phyloP scores from a whole-genome alignment of 352 stramenopile species.

The Pythium insidiosum region DNA sequence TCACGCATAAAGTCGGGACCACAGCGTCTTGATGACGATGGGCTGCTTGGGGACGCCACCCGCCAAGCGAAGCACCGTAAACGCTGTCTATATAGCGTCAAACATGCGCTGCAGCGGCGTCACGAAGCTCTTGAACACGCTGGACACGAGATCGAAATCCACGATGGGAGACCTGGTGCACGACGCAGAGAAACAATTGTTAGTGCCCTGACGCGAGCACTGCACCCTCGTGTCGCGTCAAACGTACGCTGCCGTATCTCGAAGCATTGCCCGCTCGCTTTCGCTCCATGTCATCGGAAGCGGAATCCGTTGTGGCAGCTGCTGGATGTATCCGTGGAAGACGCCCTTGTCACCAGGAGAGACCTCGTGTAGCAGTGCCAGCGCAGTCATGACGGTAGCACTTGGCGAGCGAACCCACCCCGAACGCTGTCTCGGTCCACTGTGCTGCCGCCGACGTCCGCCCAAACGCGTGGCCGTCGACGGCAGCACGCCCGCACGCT shows the following conservation, averaged over 20 bases:
- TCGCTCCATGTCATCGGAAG: conserved; percentile 41
- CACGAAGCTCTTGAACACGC: too few relatives aligned
- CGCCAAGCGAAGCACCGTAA: conserved; percentile 61
- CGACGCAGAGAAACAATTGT: too few relatives aligned
- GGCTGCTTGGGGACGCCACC: conserved; percentile 59
- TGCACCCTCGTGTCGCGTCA: too few relatives aligned
- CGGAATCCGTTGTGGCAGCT: conserved; percentile 36
- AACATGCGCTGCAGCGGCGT: too few relatives aligned
- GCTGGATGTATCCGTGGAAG: conserved; percentile 51
- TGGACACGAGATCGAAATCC: too few relatives aligned
- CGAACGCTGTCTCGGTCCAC: too few relatives aligned
- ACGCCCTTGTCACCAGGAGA: conserved; percentile 22
- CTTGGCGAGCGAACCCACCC: conserved; percentile 43
- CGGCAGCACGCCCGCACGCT: too few relatives aligned
- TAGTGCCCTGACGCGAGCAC: too few relatives aligned
- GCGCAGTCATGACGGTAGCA: conserved; percentile 29
- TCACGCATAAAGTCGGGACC: conserved; percentile 80
- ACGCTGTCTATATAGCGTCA: too few relatives aligned
- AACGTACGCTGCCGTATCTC: conserved; percentile 36
- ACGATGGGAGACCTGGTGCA: too few relatives aligned
- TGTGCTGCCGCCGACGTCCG: too few relatives aligned
- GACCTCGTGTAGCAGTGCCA: conserved; percentile 40
- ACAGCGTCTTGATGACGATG: conserved; percentile 73
- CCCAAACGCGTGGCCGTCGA: too few relatives aligned
- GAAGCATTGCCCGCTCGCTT: conserved; percentile 22